These are phyloP conservation scores for Globisporangium canariense DNA, from an alignment of 352 stramenopile species.

Conservation along the genomic window DNA sequence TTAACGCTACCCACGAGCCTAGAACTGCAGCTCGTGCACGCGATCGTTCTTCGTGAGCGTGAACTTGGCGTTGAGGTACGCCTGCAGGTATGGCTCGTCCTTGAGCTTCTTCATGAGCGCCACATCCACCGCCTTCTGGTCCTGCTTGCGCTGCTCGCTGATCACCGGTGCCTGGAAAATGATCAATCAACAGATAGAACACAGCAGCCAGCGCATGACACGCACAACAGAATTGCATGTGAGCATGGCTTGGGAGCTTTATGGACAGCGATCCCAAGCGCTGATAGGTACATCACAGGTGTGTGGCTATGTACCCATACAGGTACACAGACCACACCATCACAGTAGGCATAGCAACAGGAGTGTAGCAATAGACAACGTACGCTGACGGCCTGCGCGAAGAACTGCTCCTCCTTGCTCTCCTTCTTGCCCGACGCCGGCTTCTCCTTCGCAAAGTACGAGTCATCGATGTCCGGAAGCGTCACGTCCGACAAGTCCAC, in stretches of 20 bases:
- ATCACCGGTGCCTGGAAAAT: constrained; percentile 87
- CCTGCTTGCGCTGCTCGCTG: constrained; percentile 96
- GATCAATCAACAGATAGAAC: constrained; percentile 8
- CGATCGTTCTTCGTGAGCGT: constrained; percentile 96
- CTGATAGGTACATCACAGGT: constrained; percentile 31
- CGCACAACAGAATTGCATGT: background rate
- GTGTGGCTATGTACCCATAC: background rate
- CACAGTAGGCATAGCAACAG: background rate
- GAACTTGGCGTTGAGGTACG: constrained; percentile 99
- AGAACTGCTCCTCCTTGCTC: constrained; percentile 97
- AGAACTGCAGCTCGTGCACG: constrained; percentile 99
- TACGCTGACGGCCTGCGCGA: constrained; percentile 88
- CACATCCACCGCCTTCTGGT: constrained; percentile 98
- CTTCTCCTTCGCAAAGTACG: constrained; percentile 96
- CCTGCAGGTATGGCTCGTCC: constrained; percentile 93
- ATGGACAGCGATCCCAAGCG: constrained; percentile 89
- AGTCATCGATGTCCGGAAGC: constrained; percentile 93
- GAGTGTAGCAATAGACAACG: constrained; percentile 21
- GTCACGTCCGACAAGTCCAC: constrained; percentile 92
- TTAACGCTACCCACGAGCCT: constrained; percentile 26
- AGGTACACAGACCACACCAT: background rate
- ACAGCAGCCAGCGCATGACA: background rate
- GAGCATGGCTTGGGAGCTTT: constrained; percentile 73
- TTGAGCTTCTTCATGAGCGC: constrained; percentile 86
- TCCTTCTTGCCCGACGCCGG: constrained; percentile 64